A percentile compares a stretch with the other conserved stretches of the same genome.
Evolutionary conservation across 2,329 filamentous ascomycete genomes (phyloP).

Genomic region (Pyrenochaeta sp.): DNA sequence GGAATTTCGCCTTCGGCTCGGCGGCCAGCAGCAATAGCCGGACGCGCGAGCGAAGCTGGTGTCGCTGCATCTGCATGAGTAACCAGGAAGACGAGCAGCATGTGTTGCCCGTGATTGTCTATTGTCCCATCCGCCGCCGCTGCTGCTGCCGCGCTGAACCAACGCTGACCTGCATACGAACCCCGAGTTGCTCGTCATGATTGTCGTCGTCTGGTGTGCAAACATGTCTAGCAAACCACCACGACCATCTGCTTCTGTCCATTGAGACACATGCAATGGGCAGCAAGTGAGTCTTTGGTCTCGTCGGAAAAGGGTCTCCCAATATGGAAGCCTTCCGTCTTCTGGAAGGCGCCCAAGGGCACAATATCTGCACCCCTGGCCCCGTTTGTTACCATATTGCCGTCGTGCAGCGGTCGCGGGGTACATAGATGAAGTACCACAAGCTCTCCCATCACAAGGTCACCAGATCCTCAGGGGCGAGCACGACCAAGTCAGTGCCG

Average conservation of each 20-base stretch:
- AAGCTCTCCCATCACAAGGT: slow-evolving; percentile 24
- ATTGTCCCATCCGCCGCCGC: slow-evolving; percentile 14
- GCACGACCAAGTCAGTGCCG: neutral
- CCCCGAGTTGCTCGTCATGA: slow-evolving; percentile 1
- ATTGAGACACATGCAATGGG: neutral
- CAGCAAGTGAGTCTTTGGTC: neutral
- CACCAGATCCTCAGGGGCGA: slow-evolving; percentile 26
- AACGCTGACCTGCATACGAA: slow-evolving; percentile 32
- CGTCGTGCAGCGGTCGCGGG: slow-evolving; percentile 38
- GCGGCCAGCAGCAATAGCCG: slow-evolving; percentile 36
- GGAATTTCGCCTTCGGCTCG: slow-evolving; percentile 33
- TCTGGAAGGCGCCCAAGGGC: slow-evolving; percentile 26
- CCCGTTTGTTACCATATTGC: slow-evolving; percentile 35
- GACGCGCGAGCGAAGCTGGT: slow-evolving; percentile 25
- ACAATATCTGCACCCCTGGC: slow-evolving; percentile 36
- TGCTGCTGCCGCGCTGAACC: slow-evolving; percentile 22
- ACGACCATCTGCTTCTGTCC: neutral
- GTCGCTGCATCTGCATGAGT: slow-evolving; percentile 39
- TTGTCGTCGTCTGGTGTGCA: slow-evolving; percentile 2
- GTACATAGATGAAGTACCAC: slow-evolving; percentile 47
- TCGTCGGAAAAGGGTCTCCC: slow-evolving; percentile 2
- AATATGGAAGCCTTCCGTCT: slow-evolving; percentile 26
- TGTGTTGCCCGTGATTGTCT: slow-evolving; percentile 27
- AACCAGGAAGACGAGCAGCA: slow-evolving; percentile 23
- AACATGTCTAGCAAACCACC: slow-evolving; percentile 10